A percentile compares a stretch with the other conserved stretches of the same genome.
Conservation (phyloP, 2,329 filamentous ascomycete genomes). For the Fusarium haematococcum region DNA sequence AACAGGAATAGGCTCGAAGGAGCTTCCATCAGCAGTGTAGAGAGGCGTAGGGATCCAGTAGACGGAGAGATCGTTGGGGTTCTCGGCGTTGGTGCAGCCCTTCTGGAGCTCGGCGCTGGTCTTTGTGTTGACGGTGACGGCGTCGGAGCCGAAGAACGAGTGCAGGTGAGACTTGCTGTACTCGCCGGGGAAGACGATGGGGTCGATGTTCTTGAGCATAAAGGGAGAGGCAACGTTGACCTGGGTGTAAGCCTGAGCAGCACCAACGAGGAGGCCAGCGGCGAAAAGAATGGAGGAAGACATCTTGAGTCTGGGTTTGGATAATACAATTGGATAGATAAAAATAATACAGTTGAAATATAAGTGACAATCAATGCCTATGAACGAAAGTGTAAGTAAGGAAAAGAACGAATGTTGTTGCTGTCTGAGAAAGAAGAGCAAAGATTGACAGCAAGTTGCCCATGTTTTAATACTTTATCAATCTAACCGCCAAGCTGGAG, state of each 20-base stretch:
- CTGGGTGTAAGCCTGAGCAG: not conserved
- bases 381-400: not conserved
- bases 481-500: not conserved
- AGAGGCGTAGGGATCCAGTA: conserved; percentile 60
- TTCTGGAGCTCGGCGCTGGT: conserved; percentile 50
- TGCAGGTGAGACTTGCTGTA: not conserved
- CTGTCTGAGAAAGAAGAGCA: not conserved
- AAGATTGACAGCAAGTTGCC: not conserved
- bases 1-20: conserved; percentile 47
- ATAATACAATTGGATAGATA: not conserved
- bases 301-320: not conserved
- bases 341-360: not conserved
- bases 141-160: conserved; percentile 51
- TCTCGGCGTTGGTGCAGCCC: conserved; percentile 58
- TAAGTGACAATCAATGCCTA: not conserved
- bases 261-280: not conserved
- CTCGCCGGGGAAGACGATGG: not conserved
- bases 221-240: not conserved
- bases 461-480: not conserved
- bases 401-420: not conserved
- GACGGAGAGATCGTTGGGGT: conserved; percentile 59
- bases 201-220: not conserved
- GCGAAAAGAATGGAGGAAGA: not conserved
- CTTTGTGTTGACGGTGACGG: conserved; percentile 45
- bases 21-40: conserved; percentile 48